Evolutionary conservation across 1,284 basidiomycete genomes (phyloP).

Genomic region (Cystobasidium pallidum): DNA sequence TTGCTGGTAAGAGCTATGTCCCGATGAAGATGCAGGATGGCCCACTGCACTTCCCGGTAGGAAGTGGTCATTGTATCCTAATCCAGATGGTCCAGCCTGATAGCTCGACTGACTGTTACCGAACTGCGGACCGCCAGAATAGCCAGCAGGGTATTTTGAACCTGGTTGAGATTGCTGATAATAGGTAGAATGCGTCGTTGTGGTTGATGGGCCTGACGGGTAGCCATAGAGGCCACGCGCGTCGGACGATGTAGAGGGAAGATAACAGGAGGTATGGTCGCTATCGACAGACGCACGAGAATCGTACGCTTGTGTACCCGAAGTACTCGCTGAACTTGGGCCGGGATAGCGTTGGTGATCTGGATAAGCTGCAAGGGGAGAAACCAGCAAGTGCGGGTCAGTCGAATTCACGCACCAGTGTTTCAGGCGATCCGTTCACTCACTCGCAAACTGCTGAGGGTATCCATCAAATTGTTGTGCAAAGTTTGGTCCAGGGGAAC

Average conservation of each 20-base stretch:
- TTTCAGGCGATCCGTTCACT: no score
- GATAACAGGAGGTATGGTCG: slow-evolving; percentile 37
- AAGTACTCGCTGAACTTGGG: neutral
- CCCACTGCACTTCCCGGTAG: neutral
- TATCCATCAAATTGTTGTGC: slow-evolving; percentile 14
- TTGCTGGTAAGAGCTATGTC: slow-evolving; percentile 18
- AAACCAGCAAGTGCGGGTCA: neutral
- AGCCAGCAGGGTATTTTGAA: neutral
- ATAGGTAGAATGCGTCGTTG: slow-evolving; percentile 26
- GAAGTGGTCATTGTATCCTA: neutral
- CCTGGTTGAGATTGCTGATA: slow-evolving; percentile 6
- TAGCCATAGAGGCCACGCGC: slow-evolving; percentile 14
- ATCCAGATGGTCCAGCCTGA: neutral
- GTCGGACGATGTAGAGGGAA: slow-evolving; percentile 36
- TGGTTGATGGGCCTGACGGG: slow-evolving; percentile 29
- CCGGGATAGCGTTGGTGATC: slow-evolving; percentile 1
- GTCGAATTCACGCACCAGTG: no score
- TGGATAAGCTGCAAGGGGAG: slow-evolving; percentile 11
- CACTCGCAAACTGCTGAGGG: slow-evolving; percentile 28
- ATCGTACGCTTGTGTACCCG: slow-evolving; percentile 3
- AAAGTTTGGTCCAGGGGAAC: neutral
- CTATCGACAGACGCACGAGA: slow-evolving; percentile 31
- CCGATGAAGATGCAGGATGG: slow-evolving; percentile 15
- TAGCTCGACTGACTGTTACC: slow-evolving; percentile 10
- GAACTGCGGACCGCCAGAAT: neutral